Conservation (phyloP, 805 yeast genomes). For the Cyberlindnera galapagoensis region DNA sequence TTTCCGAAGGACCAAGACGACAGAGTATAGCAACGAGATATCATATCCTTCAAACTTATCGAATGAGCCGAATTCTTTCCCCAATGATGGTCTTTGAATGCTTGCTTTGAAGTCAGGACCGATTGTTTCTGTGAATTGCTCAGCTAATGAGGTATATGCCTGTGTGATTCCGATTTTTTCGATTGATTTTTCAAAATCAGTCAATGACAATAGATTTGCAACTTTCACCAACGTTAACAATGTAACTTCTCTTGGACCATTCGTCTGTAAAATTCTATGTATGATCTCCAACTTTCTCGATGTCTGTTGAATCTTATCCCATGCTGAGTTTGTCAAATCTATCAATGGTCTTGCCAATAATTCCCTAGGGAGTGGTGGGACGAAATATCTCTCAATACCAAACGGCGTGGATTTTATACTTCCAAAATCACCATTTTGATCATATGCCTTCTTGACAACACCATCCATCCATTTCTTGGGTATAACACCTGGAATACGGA, state of each 20-base stretch:
- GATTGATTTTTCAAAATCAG: constrained; percentile 16
- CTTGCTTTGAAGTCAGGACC: constrained; percentile 25
- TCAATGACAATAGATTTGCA: constrained; percentile 28
- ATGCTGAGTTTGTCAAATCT: constrained; percentile 33
- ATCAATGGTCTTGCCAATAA: constrained; percentile 29
- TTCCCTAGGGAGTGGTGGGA: constrained; percentile 29
- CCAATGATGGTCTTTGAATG: constrained; percentile 8
- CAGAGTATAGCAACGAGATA: constrained; percentile 33
- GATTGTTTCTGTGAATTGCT: constrained; percentile 10
- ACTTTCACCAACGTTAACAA: constrained; percentile 32
- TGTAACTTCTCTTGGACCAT: constrained; percentile 36
- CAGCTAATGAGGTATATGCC: constrained; percentile 24
- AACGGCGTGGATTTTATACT: constrained; percentile 27
- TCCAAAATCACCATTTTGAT: constrained; percentile 18
- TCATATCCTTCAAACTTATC: constrained; percentile 10
- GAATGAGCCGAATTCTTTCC: constrained; percentile 13
- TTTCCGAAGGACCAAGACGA: constrained; percentile 44
- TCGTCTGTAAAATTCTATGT: constrained; percentile 37
- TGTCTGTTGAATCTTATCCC: constrained; percentile 33
- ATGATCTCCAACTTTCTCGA: constrained; percentile 37
- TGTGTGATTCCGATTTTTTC: constrained; percentile 14
- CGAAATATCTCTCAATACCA: constrained; percentile 23
- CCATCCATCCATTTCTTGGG: constrained; percentile 31
- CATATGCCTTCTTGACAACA: constrained; percentile 16
- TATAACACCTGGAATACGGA: constrained; percentile 50